Conservation (phyloP, 805 yeast species). For the Candida sonorensis region DNA sequence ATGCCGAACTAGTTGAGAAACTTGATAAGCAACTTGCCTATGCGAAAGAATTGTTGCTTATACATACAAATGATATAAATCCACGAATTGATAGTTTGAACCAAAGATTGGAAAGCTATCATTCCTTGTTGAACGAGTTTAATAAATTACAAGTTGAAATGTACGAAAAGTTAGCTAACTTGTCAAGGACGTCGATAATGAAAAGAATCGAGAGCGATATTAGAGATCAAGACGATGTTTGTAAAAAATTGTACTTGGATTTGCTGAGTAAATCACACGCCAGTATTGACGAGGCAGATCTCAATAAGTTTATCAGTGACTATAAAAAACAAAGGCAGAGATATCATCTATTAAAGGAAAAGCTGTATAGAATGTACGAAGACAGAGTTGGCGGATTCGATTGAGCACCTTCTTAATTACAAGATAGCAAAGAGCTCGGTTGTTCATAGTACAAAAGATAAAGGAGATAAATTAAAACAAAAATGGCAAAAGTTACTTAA, state of each 20-base stretch:
- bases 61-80: conserved; percentile 18
- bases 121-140: conserved; percentile 13
- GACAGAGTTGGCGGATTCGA: conserved; percentile 32
- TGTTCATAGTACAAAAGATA: too few species aligned
- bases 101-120: conserved; percentile 19
- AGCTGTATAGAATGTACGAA: conserved; percentile 40
- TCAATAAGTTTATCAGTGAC: conserved; percentile 31
- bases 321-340: conserved; percentile 35
- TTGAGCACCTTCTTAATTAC: conserved; percentile 1
- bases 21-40: conserved; percentile 32
- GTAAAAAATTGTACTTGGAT: conserved; percentile 5
- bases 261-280: not conserved
- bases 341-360: conserved; percentile 40
- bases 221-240: conserved; percentile 15
- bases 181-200: conserved; percentile 29
- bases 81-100: conserved; percentile 15
- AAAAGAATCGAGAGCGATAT: conserved; percentile 29
- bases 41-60: conserved; percentile 24
- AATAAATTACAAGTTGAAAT: conserved; percentile 20
- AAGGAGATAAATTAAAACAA: not conserved
- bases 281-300: conserved; percentile 4
- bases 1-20: conserved; percentile 20
- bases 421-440: too few species aligned
- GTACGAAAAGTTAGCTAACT: conserved; percentile 24
- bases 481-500: not conserved